phyloP scores from a whole-genome alignment of 495 filamentous ascomycete species.

The Penicillium flavigenum region DNA sequence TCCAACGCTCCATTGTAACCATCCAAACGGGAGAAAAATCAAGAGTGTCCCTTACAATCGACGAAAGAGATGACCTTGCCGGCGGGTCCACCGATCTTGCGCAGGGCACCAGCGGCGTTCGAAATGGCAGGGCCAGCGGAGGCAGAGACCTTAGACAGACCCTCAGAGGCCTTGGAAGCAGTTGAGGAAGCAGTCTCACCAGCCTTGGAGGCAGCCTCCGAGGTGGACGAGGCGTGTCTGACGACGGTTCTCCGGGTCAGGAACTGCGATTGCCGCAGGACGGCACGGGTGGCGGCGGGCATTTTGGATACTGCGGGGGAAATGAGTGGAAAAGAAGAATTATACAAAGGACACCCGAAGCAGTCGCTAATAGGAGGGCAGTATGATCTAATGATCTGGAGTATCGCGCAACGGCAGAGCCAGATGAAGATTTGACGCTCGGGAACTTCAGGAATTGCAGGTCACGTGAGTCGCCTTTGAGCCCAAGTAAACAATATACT shows the following conservation, averaged over 20 bases:
- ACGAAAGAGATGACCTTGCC: slow-evolving; percentile 76
- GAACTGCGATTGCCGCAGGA: slow-evolving; percentile 61
- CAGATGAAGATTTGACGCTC: slow-evolving; percentile 46
- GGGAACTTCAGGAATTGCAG: slow-evolving; percentile 46
- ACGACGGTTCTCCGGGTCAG: slow-evolving; percentile 54
- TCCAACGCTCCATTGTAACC: slow-evolving; percentile 3
- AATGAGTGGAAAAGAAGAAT: slow-evolving; percentile 30
- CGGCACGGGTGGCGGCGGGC: slow-evolving; percentile 55
- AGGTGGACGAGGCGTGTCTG: slow-evolving; percentile 64
- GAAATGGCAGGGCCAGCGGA: slow-evolving; percentile 75
- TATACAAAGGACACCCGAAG: slow-evolving; percentile 28
- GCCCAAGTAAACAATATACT: slow-evolving; percentile 5
- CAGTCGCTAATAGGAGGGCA: slow-evolving; percentile 37
- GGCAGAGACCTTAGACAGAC: slow-evolving; percentile 78
- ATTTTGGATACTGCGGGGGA: slow-evolving; percentile 40
- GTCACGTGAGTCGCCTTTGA: slow-evolving; percentile 25
- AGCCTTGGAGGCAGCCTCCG: slow-evolving; percentile 70
- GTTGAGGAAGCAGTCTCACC: slow-evolving; percentile 61
- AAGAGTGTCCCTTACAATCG: slow-evolving; percentile 68
- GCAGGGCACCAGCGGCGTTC: slow-evolving; percentile 66
- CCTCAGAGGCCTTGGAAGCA: slow-evolving; percentile 76
- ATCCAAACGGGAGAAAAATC: background rate
- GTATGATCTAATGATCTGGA: slow-evolving; percentile 43
- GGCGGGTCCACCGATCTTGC: slow-evolving; percentile 80
- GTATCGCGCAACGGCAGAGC: slow-evolving; percentile 44